Base-by-base conservation (phyloP, 208 protist species). In the Trypanosoma melophagium region DNA sequence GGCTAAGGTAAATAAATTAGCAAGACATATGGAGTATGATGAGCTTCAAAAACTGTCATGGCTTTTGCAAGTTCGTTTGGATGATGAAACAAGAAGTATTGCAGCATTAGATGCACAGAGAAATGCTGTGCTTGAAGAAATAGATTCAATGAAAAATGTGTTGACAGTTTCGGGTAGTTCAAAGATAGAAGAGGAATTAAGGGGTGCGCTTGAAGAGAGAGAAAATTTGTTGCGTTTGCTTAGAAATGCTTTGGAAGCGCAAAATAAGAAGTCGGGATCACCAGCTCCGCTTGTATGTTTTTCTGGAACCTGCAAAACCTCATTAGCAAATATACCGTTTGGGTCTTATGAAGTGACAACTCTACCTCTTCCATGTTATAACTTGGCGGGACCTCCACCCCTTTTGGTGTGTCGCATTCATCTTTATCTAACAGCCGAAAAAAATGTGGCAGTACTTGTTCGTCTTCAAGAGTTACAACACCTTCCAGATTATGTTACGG, bases 1-100 rank as follows among this genome's bases (percentile, higher is more conserved):
- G 56, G 84, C 74, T 12, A 76, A 62, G 31, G 69, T 90, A 8
- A 96, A 96, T 69, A 79, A 77, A 28, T 58, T 71, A 1, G 56
- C 66, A 40, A 67, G 64, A 59, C 52, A 79, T 59, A 28, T 77
- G 3, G 74, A 77, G 55, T 74, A 66, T 58, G 58, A 68, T 50
- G 79, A 80, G 31, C 35, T 81, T 50, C 13, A 77, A 28, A 79
- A 78, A 54, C 40, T 75, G 19, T 57, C 66, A 0, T 40, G 42
- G 12, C 28, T 74, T 42, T 52, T 82, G 31, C 66, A 77, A 25
- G 17, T 7, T 10, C 60, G 66, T 12, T 51, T 75, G 14, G 52
- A 69, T 24, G 49, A 66, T 24, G 79, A 84, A 44, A 64, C 28
- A 16, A 35, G 38, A 7, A 31, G 42, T 45, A 61, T 78, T 35